Evolutionary conservation across 169 alveolate species (phyloP).

Genomic region (Babesia ovata): DNA sequence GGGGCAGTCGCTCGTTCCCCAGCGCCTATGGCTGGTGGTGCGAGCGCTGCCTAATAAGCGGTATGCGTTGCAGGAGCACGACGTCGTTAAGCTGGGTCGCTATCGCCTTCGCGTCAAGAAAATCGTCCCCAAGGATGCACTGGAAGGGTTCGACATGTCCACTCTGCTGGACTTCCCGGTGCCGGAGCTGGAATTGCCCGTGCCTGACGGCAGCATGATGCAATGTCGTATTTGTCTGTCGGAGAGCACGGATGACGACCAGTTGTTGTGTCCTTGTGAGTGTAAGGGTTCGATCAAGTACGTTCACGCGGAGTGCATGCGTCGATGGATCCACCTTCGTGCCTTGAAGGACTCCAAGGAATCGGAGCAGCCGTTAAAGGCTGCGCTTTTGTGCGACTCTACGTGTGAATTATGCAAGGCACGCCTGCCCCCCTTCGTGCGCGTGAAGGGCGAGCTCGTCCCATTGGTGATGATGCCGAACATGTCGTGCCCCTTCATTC

Average conservation of each 20-base stretch:
- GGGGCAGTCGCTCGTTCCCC: constrained; percentile 65
- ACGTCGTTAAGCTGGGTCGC: constrained; percentile 91
- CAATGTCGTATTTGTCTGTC: constrained; percentile 92
- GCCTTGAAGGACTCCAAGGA: constrained; percentile 74
- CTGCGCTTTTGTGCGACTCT: constrained; percentile 76
- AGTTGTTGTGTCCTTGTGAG: constrained; percentile 89
- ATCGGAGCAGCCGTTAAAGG: constrained; percentile 46
- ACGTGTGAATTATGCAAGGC: constrained; percentile 87
- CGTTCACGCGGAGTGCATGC: constrained; percentile 93
- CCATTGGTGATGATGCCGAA: constrained; percentile 82
- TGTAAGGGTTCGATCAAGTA: constrained; percentile 91
- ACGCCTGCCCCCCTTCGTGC: constrained; percentile 78
- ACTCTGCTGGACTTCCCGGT: constrained; percentile 27
- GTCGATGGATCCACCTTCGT: constrained; percentile 92
- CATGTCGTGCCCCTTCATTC: constrained; percentile 86
- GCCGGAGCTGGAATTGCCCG: constrained; percentile 46
- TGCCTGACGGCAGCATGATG: constrained; percentile 42
- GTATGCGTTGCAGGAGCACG: constrained; percentile 88
- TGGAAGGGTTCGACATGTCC: constrained; percentile 22
- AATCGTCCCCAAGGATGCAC: constrained; percentile 67
- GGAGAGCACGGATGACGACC: constrained; percentile 87
- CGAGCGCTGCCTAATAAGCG: constrained; percentile 83
- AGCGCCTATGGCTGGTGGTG: constrained; percentile 90
- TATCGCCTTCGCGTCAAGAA: constrained; percentile 89
- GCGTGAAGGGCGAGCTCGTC: constrained; percentile 75